phyloP scores from a whole-genome alignment of 345 rosid species.

The Camelina neglecta region DNA sequence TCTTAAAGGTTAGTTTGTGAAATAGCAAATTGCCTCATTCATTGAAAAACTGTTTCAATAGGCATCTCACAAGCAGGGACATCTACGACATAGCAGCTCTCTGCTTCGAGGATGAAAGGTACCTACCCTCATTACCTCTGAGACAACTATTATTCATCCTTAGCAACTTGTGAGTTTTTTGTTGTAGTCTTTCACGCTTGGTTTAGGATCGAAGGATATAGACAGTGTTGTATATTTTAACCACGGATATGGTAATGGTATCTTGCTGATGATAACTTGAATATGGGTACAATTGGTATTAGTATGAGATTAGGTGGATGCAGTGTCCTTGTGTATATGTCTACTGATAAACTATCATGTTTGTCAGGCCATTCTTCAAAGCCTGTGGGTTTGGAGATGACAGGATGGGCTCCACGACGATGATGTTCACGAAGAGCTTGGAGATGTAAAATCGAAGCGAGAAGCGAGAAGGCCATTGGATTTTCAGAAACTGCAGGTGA shows the following conservation, averaged over 20 bases:
- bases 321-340: not conserved
- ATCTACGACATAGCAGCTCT: slow-evolving; percentile 89
- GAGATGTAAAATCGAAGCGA: not conserved
- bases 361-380: slow-evolving; percentile 71
- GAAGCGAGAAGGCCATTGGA: slow-evolving; percentile 16
- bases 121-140: slow-evolving; percentile 24
- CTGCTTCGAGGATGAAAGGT: slow-evolving; percentile 82
- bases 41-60: slow-evolving; percentile 41
- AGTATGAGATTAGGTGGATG: not conserved
- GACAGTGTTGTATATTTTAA: not conserved
- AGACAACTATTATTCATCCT: not conserved
- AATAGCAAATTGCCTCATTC: not conserved
- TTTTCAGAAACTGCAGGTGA: slow-evolving; percentile 13
- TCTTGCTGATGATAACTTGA: not conserved
- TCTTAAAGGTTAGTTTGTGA: not conserved
- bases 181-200: not conserved
- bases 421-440: slow-evolving; percentile 69
- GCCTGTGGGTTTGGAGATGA: slow-evolving; percentile 92
- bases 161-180: slow-evolving; percentile 17
- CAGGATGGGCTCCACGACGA: slow-evolving; percentile 77
- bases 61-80: slow-evolving; percentile 67
- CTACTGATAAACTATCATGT: not conserved
- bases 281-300: not conserved
- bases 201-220: not conserved
- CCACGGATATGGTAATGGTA: slow-evolving; percentile 10